Base-by-base conservation (phyloP, 768 basidiomycete genomes). In the Dioszegia hungarica region DNA sequence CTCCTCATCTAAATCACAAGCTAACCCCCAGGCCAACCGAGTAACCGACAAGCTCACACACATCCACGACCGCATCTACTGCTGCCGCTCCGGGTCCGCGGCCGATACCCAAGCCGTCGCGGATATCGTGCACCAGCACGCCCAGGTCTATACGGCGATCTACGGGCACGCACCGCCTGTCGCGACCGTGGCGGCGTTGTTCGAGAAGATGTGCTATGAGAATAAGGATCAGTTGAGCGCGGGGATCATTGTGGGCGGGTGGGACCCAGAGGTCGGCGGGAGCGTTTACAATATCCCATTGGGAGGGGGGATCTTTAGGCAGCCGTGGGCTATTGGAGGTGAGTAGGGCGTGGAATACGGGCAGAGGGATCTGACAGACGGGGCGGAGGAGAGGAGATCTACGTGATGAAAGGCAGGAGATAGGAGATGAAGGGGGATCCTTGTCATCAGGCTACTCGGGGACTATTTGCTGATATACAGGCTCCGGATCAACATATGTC, bases 271-370 rank as follows among this genome's bases (percentile, higher is more conserved):
- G 62, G 79, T 77, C 34, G 94, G 95, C 17, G 89, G 93, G 1
- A 88, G 87, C 59, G 93, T 98, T 24, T 98, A 92, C 79, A 97
- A 93, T 75, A 90, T 99, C 60, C 94, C 95, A 15, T 81, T 99
- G 14, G 95, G 95, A 22, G 95, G 95, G 51, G 95, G 95, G 25
- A 79, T 94, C 43, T 98, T 99, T 84, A 85, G 89, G 59, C 93
- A 94, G 66, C 93, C 94, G 6, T 99, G 95, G 95, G 90, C 94
- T 45, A 98, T 99, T 62, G 95, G 93, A 76, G 92, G 91, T 89
- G 70, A 38, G 83, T 74, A 43, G 17, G 6, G 40, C 6, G 6
- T 46, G 6, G 25, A 46, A 10, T 11, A 31, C 44, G 25, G 28
- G 48, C 22, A 11, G 51, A n/a, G 38, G 10, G 36, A 8, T n/a